Conservation (phyloP, 2,329 filamentous ascomycete species). For the Stemphylium beticola region DNA sequence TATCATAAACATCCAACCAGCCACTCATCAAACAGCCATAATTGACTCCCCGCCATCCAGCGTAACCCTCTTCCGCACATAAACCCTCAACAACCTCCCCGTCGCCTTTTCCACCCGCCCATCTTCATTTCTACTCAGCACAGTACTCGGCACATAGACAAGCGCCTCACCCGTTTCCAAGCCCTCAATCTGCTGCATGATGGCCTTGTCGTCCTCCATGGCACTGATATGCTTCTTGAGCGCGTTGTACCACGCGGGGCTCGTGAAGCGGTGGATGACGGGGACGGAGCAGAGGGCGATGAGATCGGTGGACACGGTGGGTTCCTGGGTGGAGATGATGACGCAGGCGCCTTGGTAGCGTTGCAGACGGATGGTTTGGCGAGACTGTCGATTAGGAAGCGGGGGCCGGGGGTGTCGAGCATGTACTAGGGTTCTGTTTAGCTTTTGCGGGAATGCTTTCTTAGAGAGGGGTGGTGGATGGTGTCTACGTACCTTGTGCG, state of each 20-base stretch:
- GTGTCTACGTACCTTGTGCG: constrained; percentile 63
- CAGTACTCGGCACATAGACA: constrained; percentile 56
- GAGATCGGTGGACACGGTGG: constrained; percentile 70
- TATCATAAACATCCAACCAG: too few species aligned
- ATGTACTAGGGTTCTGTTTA: constrained; percentile 57
- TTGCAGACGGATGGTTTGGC: constrained; percentile 71
- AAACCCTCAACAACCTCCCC: constrained; percentile 22
- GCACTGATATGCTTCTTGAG: not conserved
- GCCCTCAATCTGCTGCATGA: constrained; percentile 8
- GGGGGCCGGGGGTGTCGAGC: constrained; percentile 60
- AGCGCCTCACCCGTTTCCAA: constrained; percentile 58
- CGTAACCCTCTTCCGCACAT: constrained; percentile 35
- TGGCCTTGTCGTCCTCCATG: not conserved
- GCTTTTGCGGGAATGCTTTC: too few species aligned
- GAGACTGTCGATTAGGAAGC: constrained; percentile 66
- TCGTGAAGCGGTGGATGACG: constrained; percentile 56
- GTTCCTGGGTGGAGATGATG: constrained; percentile 79
- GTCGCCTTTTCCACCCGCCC: constrained; percentile 15
- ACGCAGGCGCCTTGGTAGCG: constrained; percentile 71
- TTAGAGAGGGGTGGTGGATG: too few species aligned
- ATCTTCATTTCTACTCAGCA: constrained; percentile 39
- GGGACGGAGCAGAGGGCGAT: constrained; percentile 75
- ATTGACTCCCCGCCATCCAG: constrained; percentile 54
- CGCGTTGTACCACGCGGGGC: constrained; percentile 1
- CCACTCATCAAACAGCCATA: constrained; percentile 48